phyloP scores from a whole-genome alignment of 75 land plant species.

The Pseudotsuga menziesii region DNA sequence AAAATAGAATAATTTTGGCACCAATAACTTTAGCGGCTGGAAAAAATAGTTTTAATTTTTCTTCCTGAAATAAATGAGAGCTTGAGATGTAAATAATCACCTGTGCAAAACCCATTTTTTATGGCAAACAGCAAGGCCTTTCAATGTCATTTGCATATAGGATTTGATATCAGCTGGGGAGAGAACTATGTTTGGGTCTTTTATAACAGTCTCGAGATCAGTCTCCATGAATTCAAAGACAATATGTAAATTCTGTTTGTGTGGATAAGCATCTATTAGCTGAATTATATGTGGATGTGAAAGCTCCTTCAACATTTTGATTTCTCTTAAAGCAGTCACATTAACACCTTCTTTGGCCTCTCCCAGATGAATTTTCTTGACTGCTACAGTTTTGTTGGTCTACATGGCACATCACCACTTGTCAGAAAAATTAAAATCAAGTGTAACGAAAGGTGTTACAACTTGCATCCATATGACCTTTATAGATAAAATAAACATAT shows the following conservation, averaged over 20 bases:
- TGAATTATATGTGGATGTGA: constrained; percentile 92
- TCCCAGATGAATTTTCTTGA: constrained; percentile 93
- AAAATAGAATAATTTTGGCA: neutral
- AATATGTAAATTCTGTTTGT: constrained; percentile 93
- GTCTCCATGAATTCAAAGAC: constrained; percentile 99
- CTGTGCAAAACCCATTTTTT: constrained; percentile 98
- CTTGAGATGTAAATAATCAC: constrained; percentile 21
- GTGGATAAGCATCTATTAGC: constrained; percentile 92
- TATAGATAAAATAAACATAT: neutral
- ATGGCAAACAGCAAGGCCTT: constrained; percentile 93
- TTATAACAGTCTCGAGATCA: constrained; percentile 95
- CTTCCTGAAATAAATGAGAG: neutral
- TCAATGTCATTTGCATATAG: constrained; percentile 93
- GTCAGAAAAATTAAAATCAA: neutral
- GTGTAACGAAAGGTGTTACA: neutral
- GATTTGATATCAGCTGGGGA: constrained; percentile 95
- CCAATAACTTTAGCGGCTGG: constrained; percentile 4
- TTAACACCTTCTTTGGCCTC: constrained; percentile 94
- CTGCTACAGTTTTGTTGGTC: constrained; percentile 87
- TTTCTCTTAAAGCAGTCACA: constrained; percentile 95
- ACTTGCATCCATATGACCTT: neutral
- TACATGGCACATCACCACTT: constrained; percentile 22
- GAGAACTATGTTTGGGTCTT: constrained; percentile 81
- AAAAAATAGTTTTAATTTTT: neutral
- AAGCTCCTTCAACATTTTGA: constrained; percentile 90